Evolutionary conservation across 805 yeast species (phyloP), one percentile per base, ranked within the genome.

Genomic region (Debaryomyces hansenii): DNA sequence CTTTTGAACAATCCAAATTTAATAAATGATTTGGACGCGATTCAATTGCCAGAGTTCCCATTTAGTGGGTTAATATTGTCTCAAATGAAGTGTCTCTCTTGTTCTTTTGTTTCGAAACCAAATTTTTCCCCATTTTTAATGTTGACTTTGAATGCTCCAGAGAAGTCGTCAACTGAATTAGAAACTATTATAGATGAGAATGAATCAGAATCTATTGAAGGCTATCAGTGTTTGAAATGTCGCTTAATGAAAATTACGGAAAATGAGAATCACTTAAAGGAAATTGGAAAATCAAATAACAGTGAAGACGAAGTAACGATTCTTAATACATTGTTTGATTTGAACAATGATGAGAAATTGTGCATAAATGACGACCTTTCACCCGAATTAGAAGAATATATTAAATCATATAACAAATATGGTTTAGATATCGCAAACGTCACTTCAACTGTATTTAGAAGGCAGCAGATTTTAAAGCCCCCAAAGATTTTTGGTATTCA

Each of bases 401-500:
- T 85, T 35, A 69, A 75, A 40, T 51, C 59, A 9, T 84, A 82
- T 57, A 64, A 70, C 11, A 67, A 67, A 40, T 62, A 64, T 7
- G 78, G 78, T 0, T 65, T 78, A 40, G 71, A 70, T 33, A 63
- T 82, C 2, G 66, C 72, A 20, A 57, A 64, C 8, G 59, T 87
- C 3, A 78, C 80, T 37, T 79, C 92, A 0, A 79, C 84, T 0
- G 89, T 92, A 4, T 78, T 82, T 28, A 87, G 88, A 58, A 78
- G 77, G 50, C 80, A 84, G 0, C 72, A 75, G 20, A 75, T 90
- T 35, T 72, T 80, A 10, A 75, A 77, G 45, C 79, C 88, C 4
- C 97, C 99, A 0, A 74, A 78, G 45, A 68, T 88, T 5, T 72
- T 94, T 41, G 79, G 87, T 0, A 67, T 92, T n/a, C 98, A 92